A percentile compares a stretch with the other conserved stretches of the same genome.
These are phyloP conservation scores for Coniophora puteana DNA, from an alignment of 1,284 basidiomycete genomes.

Conservation along the genomic window DNA sequence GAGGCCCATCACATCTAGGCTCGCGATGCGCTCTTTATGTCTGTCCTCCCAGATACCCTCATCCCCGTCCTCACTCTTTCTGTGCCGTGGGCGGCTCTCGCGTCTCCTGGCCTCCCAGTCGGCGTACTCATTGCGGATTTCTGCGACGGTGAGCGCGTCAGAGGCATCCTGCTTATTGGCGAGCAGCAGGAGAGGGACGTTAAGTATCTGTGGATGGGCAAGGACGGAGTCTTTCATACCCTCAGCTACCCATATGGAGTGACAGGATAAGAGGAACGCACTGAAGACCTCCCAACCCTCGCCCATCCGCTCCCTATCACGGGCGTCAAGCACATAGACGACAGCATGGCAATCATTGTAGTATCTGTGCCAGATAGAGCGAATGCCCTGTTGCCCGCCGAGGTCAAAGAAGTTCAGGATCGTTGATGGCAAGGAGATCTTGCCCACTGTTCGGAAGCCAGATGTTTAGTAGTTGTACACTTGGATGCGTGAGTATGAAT, in stretches of 20 bases:
- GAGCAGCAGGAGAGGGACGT: slow-evolving; percentile 81
- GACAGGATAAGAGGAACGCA: slow-evolving; percentile 34
- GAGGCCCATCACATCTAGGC: slow-evolving; percentile 87
- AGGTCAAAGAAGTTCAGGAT: slow-evolving; percentile 94
- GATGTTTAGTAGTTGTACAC: slow-evolving; percentile 1
- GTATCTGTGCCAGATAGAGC: slow-evolving; percentile 90
- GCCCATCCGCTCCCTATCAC: slow-evolving; percentile 78
- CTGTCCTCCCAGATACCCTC: slow-evolving; percentile 45
- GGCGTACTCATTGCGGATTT: slow-evolving; percentile 87
- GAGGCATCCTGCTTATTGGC: slow-evolving; percentile 93
- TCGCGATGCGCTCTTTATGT: slow-evolving; percentile 68
- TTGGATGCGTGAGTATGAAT: slow-evolving; percentile 4
- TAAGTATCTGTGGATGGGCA: slow-evolving; percentile 81
- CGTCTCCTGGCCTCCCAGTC: slow-evolving; percentile 79
- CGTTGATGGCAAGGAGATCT: slow-evolving; percentile 86
- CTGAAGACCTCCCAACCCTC: slow-evolving; percentile 96
- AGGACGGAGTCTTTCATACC: slow-evolving; percentile 75
- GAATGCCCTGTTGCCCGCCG: slow-evolving; percentile 87
- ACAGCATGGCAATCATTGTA: slow-evolving; percentile 95
- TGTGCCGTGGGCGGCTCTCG: slow-evolving; percentile 54
- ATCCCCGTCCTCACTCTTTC: slow-evolving; percentile 39
- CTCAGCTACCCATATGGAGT: too few relatives aligned
- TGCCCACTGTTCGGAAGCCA: slow-evolving; percentile 61
- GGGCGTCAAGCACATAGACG: slow-evolving; percentile 87
- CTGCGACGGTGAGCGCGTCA: slow-evolving; percentile 76